Conservation (phyloP, 2,329 filamentous ascomycete genomes). For the Myriosclerotinia curreyana region DNA sequence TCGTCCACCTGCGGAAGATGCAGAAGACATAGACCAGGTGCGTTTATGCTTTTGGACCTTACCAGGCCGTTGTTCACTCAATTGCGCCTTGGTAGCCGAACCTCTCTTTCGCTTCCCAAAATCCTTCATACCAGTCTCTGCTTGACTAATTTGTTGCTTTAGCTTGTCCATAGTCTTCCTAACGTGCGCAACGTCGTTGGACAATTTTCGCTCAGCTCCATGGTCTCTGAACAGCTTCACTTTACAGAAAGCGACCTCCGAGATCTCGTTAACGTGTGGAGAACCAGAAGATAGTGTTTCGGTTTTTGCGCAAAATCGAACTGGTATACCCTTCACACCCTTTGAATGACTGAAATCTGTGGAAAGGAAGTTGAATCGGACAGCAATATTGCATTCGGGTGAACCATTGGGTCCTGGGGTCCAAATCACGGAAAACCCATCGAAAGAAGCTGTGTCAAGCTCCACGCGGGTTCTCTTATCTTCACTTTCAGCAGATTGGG, state of each 20-base stretch:
- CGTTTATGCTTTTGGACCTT: constrained; percentile 88
- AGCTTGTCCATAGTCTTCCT: constrained; percentile 97
- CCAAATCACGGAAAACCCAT: constrained; percentile 92
- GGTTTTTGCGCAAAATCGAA: constrained; percentile 89
- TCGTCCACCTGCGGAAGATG: constrained; percentile 58
- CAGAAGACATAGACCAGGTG: constrained; percentile 91
- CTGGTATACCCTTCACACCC: constrained; percentile 95
- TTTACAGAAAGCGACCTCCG: constrained; percentile 90
- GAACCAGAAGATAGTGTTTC: constrained; percentile 58
- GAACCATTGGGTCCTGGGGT: constrained; percentile 65
- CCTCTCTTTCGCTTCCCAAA: constrained; percentile 62
- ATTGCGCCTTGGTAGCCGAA: constrained; percentile 45
- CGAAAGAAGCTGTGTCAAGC: constrained; percentile 77
- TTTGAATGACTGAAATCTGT: constrained; percentile 99
- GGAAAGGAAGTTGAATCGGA: constrained; percentile 97
- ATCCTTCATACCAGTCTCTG: constrained; percentile 64
- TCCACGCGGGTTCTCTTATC: constrained; percentile 67
- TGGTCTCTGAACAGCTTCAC: constrained; percentile 97
- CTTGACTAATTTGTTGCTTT: constrained; percentile 86
- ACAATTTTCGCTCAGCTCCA: constrained; percentile 89
- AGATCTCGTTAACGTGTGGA: constrained; percentile 46
- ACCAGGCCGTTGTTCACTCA: constrained; percentile 58
- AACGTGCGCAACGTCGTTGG: constrained; percentile 90
- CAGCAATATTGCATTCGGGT: constrained; percentile 79
- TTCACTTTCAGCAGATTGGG: constrained; percentile 57